Evolutionary conservation across 1,139 yeast genomes (phyloP), one percentile per base, ranked within the genome.

Genomic region (Komagataea norvegica): DNA sequence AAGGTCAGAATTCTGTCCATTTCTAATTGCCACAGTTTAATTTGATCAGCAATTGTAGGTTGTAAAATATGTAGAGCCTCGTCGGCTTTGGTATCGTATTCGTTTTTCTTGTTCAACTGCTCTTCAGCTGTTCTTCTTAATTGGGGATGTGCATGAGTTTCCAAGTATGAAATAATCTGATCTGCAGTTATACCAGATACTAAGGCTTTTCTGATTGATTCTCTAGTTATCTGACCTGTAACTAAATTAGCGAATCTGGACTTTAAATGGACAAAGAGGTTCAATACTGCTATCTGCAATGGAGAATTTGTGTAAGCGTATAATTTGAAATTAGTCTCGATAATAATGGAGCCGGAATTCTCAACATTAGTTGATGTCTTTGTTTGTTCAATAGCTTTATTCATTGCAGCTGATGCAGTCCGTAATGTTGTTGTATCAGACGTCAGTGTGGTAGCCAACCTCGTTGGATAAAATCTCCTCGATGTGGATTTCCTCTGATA

Each of bases 231-330:
- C 50, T 85, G 89, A 1, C 98, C 98, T 14, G 93, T 77, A 5
- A 91, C 96, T 83, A 91, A 80, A 56, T 91, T 93, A 14, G 91
- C 72, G 59, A 89, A 93, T 43, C 98, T 68, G 0, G 95, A 74
- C 50, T 77, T 80, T 42, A 93, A 64, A 53, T 85, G 91, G 13
- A 87, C 95, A 62, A 91, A 91, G 31, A 91, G 61, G 54, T 88
- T 86, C 38, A 93, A 66, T 43, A 93, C 85, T 10, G 98, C 96
- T 47, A 91, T 89, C 60, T 93, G 97, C 43, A 91, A 68, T 2
- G 98, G 97, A 1, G 96, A 88, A 45, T 87, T 84, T 2, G 98
- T 89, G 57, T 91, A 91, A 29, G 98, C 94, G 54, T 91, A 91
- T 4, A 93, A 56, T 53, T 93, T 84, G 67, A 87, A 91, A 60